Evolutionary conservation across 495 filamentous ascomycete species (phyloP).

Genomic region (Hypoxylon cercidicola): DNA sequence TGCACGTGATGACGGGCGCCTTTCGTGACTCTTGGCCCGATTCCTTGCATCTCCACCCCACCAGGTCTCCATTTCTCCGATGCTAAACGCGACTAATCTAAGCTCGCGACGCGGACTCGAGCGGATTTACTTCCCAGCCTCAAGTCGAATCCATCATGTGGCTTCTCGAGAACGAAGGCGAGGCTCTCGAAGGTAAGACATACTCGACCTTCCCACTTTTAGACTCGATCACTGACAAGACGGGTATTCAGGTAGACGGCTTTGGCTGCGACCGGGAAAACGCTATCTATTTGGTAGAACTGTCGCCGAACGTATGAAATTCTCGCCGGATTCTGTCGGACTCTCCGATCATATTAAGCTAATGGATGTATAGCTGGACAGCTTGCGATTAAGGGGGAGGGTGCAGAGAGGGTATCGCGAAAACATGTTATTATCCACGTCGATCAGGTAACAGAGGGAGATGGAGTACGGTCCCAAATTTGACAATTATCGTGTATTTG

Average conservation of each 20-base stretch:
- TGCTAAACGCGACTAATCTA: not conserved
- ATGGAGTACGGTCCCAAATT: constrained; percentile 66
- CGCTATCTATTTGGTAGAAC: constrained; percentile 81
- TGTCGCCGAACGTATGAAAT: constrained; percentile 58
- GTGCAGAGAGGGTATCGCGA: constrained; percentile 76
- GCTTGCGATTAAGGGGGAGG: constrained; percentile 69
- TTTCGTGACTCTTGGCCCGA: constrained; percentile 29
- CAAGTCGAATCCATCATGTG: constrained; percentile 58
- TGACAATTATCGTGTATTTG: not conserved
- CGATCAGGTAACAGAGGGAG: constrained; percentile 68
- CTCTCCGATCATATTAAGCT: constrained; percentile 3
- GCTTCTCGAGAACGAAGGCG: constrained; percentile 67
- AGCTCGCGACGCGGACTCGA: not conserved
- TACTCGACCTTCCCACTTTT: not conserved
- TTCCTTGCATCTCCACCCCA: constrained; percentile 15
- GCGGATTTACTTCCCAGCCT: not conserved
- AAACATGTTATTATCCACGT: constrained; percentile 86
- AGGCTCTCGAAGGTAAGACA: constrained; percentile 60
- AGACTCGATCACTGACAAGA: constrained; percentile 13
- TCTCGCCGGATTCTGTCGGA: not conserved
- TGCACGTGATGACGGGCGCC: constrained; percentile 36
- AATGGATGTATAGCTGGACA: constrained; percentile 57
- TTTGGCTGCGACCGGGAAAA: constrained; percentile 86
- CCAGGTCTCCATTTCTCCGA: not conserved
- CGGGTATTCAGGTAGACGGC: constrained; percentile 66